A percentile compares a stretch with the other conserved stretches of the same genome.
These are phyloP conservation scores for Discostella stelligera DNA, from an alignment of 352 stramenopile species.

Conservation along the genomic window DNA sequence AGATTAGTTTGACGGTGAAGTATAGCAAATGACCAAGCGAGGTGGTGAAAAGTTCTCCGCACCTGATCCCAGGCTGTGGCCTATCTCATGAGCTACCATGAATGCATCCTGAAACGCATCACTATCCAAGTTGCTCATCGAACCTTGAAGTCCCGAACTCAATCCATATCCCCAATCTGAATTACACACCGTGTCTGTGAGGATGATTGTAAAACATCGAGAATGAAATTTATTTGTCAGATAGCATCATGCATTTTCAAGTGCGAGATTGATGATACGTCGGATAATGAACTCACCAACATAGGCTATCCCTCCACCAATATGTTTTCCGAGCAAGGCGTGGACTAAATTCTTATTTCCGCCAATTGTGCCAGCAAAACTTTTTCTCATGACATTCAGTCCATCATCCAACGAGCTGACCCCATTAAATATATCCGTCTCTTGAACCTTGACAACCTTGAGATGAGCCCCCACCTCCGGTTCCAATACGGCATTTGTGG, in stretches of 20 bases:
- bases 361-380: not conserved
- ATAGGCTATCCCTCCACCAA: conserved; percentile 31
- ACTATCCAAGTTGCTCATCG: conserved; percentile 16
- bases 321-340: conserved; percentile 5
- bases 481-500: too few species aligned
- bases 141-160: conserved; percentile 9
- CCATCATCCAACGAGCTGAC: not conserved
- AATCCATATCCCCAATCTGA: conserved; percentile 7
- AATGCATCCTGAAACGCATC: conserved; percentile 13
- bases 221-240: not conserved
- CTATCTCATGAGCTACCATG: conserved; percentile 23
- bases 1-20: not conserved
- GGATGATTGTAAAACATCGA: not conserved
- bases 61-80: conserved; percentile 11
- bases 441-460: too few species aligned
- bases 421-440: too few species aligned
- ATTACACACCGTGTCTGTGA: conserved; percentile 19
- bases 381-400: not conserved
- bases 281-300: not conserved
- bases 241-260: not conserved
- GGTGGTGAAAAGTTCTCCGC: not conserved
- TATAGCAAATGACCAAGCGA: not conserved
- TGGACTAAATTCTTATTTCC: conserved; percentile 5
- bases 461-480: too few species aligned
- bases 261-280: not conserved